Percentiles rank a stretch among this genome's conserved stretches.
Conservation (phyloP, 2,329 filamentous ascomycete genomes). For the Verticillium longisporum region DNA sequence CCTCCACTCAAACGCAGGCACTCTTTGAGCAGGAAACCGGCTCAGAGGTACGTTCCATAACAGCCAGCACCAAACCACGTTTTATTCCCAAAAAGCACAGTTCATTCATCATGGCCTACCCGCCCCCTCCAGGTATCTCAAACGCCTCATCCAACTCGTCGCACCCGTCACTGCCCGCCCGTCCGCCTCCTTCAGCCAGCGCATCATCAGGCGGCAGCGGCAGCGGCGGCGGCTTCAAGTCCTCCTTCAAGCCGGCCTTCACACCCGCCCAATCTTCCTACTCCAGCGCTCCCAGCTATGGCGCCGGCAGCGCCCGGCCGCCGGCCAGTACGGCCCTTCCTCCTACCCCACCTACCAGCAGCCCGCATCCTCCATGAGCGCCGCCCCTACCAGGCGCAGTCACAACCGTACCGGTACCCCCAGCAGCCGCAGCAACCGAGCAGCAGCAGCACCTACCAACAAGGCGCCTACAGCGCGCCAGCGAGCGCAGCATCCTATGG, state of each 20-base stretch:
- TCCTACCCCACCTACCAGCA: conserved; percentile 31
- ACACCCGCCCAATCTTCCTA: conserved; percentile 31
- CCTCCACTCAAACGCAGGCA: background rate
- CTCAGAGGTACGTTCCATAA: conserved; percentile 44
- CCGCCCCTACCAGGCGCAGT: conserved; percentile 11
- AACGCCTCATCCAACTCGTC: conserved; percentile 28
- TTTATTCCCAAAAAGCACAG: conserved; percentile 7
- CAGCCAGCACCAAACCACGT: conserved; percentile 14
- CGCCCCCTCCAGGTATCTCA: conserved; percentile 73
- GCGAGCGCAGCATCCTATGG: conserved; percentile 30
- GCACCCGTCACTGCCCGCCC: conserved; percentile 66
- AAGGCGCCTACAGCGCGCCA: conserved; percentile 23
- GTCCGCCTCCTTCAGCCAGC: conserved; percentile 57
- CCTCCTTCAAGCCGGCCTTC: conserved; percentile 41
- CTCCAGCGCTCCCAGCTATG: conserved; percentile 25
- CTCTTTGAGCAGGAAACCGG: conserved; percentile 28
- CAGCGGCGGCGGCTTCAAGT: conserved; percentile 28
- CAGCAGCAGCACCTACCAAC: conserved; percentile 18
- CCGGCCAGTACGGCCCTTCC: conserved; percentile 36
- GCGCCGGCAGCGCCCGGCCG: conserved; percentile 23
- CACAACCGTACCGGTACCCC: conserved; percentile 20
- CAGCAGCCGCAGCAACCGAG: conserved; percentile 8
- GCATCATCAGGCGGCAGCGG: conserved; percentile 15
- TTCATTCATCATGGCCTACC: conserved; percentile 76
- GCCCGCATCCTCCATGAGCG: conserved; percentile 13